Evolutionary conservation across 2,329 filamentous ascomycete genomes (phyloP), one percentile per base, ranked within the genome.

Genomic region (Aspergillus cejpii): DNA sequence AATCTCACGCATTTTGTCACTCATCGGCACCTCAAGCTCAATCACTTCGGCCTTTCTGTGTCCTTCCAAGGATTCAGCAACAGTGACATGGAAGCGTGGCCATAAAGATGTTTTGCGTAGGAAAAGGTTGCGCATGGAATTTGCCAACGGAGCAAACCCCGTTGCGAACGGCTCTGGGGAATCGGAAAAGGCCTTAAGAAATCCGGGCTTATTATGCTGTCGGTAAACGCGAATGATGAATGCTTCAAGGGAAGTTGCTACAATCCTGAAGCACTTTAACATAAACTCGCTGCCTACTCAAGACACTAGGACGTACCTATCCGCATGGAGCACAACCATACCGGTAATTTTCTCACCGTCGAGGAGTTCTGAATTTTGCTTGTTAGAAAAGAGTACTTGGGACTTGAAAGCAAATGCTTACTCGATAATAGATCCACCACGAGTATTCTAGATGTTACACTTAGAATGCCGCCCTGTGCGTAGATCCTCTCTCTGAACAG

Each of bases 11-110:
- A 98, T 98, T 39, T 82, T 78, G 28, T 94, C 87, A 4, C 88
- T 95, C 91, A 98, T 97, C 21, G 87, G 84, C 4, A 98, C 85
- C 66, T 96, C 92, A 19, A 97, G 75, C 68, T 98, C 92, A 52
- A 98, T 94, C 37, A 98, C 92, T 67, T 98, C 92, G 3, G 92
- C 91, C 63, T 91, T 95, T 60, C 85, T 84, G 64, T 86, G 87
- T 7, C 90, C 90, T 66, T 98, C 92, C 2, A 98, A 74, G 2
- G 89, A 88, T 56, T 88, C 81, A 0, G 90, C 89, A 5, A 98
- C 89, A 0, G 86, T 83, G 47, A 95, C 80, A 61, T 98, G 92
- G 59, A 96, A 98, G 15, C 92, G 79, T 2, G 92, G 92, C 82
- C 91, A 98, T 11, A 98, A 69, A 0, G 90, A 90, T 0, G 85